Percentiles rank a stretch among this genome's conserved stretches.
phyloP scores from a whole-genome alignment of 2,329 filamentous ascomycete species.

The Fusarium sp. region DNA sequence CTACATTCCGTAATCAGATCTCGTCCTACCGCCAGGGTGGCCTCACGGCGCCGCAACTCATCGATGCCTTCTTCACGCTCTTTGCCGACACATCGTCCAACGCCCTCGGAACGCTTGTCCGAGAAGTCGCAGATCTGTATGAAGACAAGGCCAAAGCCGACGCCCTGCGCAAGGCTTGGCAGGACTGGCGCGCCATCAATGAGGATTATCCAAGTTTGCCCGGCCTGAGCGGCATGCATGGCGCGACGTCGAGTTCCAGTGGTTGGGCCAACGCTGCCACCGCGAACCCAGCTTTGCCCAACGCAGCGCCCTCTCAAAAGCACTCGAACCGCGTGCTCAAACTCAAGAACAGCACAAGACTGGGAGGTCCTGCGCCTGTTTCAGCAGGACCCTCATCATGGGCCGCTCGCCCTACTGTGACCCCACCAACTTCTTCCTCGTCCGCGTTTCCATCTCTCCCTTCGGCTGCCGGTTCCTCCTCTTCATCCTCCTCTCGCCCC shows the following conservation, averaged over 20 bases:
- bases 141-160: slow-evolving; percentile 80
- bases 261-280: slow-evolving; percentile 68
- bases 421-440: slow-evolving; percentile 38
- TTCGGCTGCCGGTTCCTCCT: slow-evolving; percentile 34
- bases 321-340: slow-evolving; percentile 64
- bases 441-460: slow-evolving; percentile 57
- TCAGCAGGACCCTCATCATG: slow-evolving; percentile 34
- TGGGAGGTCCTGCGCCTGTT: slow-evolving; percentile 49
- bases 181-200: slow-evolving; percentile 93
- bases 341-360: slow-evolving; percentile 65
- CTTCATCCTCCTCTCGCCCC: slow-evolving; percentile 41
- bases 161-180: slow-evolving; percentile 82
- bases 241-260: slow-evolving; percentile 62
- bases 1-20: slow-evolving; percentile 78
- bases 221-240: slow-evolving; percentile 72
- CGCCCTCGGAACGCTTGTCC: slow-evolving; percentile 85
- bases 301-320: slow-evolving; percentile 54
- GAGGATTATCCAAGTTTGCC: slow-evolving; percentile 94
- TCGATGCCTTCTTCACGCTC: slow-evolving; percentile 86
- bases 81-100: slow-evolving; percentile 79
- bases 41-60: slow-evolving; percentile 76
- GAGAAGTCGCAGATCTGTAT: slow-evolving; percentile 91
- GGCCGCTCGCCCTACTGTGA: slow-evolving; percentile 30
- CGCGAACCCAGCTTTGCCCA: slow-evolving; percentile 60
- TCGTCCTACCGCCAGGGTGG: slow-evolving; percentile 76